Base-by-base conservation (phyloP, 1,139 yeast genomes). In the Blastobotrys elegans region DNA sequence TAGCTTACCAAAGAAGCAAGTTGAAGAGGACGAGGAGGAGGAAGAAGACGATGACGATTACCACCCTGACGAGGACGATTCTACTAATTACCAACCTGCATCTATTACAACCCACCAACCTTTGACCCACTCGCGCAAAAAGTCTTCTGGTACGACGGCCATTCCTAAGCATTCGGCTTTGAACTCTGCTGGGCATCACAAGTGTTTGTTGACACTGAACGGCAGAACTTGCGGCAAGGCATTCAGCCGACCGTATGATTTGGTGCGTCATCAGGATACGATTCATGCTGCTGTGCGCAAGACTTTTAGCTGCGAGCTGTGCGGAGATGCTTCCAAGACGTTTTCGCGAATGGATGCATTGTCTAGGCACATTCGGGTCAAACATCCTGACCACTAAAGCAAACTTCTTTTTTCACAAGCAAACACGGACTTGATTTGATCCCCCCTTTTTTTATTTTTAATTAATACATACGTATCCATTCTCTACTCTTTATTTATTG, bases 331-430 rank as follows among this genome's bases (percentile, higher is more conserved):
- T 18, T 75, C 82, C 56, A 86, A 92, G 68, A 88, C 95, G 2
- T 92, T 92, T 63, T 85, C 96, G 44, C 79, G 98, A 55, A 86
- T 89, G 65, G 98, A 92, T 67, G 97, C 98, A 2, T 75, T 92
- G 55, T 89, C 96, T 18, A 80, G 97, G 62, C 98, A 92, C 65
- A 82, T 88, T 43, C 75, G 96, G 53, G 92, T 88, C 29, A 90
- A 92, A 69, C 97, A 90, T 67, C 43, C 60, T 16, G 7, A 18
- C 26, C 5, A 24, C 27, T 17, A 34, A 34, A 13, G 13, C n/a
- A 22, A 35, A 21, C 18, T 41, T 41, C n/a, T 33, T 35, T 34
- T 34, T 34, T 16, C 21, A 33, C 20, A 29, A 32, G 4, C 27
- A n/a, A n/a, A n/a, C n/a, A n/a, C n/a, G n/a, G n/a, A n/a, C 20